These are phyloP conservation scores for Cucurbita argyrosperma DNA, from an alignment of 306 rosid species.

Conservation along the genomic window DNA sequence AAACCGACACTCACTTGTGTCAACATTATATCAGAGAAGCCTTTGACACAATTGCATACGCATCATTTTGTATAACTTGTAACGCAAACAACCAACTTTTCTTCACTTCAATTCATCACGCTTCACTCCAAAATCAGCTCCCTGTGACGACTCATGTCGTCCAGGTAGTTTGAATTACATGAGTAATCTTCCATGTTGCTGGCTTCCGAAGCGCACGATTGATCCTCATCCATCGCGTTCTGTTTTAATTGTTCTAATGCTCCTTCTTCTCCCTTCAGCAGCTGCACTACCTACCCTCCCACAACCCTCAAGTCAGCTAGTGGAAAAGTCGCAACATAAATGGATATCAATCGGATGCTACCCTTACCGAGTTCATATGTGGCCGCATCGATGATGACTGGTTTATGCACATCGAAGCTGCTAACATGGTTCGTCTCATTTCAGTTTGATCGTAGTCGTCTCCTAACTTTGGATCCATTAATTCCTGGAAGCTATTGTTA, in stretches of 20 bases:
- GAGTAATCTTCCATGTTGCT: conserved; percentile 80
- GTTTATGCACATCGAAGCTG: conserved; percentile 72
- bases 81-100: neutral
- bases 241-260: conserved; percentile 19
- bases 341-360: neutral
- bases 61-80: neutral
- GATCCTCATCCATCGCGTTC: conserved; percentile 8
- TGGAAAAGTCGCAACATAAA: neutral
- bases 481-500: conserved; percentile 28
- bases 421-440: conserved; percentile 45
- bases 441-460: conserved; percentile 39
- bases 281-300: conserved; percentile 30
- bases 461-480: conserved; percentile 61
- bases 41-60: neutral
- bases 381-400: conserved; percentile 60
- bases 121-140: conserved; percentile 63
- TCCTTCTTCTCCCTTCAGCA: conserved; percentile 51
- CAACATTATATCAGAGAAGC: neutral
- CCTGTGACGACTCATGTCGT: conserved; percentile 70
- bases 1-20: neutral
- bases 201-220: conserved; percentile 41
- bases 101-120: neutral
- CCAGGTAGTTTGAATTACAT: conserved; percentile 57
- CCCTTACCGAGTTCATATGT: conserved; percentile 49
- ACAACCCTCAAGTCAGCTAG: neutral